Base-by-base conservation (phyloP, 192 early-diverging fungal genomes). In the Radiomyces spectabilis region DNA sequence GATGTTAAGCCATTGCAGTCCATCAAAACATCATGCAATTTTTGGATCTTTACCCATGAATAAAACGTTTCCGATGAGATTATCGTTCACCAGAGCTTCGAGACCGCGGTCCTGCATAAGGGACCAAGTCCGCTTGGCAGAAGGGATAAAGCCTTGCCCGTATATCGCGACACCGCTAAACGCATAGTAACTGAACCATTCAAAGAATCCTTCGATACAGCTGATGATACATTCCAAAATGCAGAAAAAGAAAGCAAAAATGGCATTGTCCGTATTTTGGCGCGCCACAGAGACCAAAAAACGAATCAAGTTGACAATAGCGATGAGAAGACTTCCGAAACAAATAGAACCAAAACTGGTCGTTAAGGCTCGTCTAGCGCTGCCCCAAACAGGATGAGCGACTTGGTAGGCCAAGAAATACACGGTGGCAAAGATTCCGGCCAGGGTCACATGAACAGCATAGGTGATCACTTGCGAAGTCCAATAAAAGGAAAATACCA, bases 161-260 rank as follows among this genome's bases (percentile, higher is more conserved):
- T 91, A 93, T 34, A 96, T 82, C 32, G 92, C 94, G 6, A 99
- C 87, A 55, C 94, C 85, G 15, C 88, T 83, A 63, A 92, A 97
- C 0, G 96, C 94, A 71, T 93, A 99, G 51, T 82, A 80, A 71
- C 82, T 91, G 59, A 88, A 86, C 66, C 72, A 85, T 65, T 81
- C 83, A 61, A 94, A 74, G 29, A 94, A 61, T 39, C 79, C 86
- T 57, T 93, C 78, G 39, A 94, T 77, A 58, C 80, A 85, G 0
- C 73, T 72, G 15, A 96, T 73, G 39, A 88, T 78, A 55, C 94
- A 96, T 29, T 78, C 67, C 7, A 86, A 61, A 62, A 90, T 93
- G 53, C 80, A 82, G 1, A 78, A 71, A 15, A 89, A 50, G 56
- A 94, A 79, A 13, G 68, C 71, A 26, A 57, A 73, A 18, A 78